Evolutionary conservation across 257 asterid genomes (phyloP), one percentile per base, ranked within the genome.

Genomic region (Penstemon eatonii): DNA sequence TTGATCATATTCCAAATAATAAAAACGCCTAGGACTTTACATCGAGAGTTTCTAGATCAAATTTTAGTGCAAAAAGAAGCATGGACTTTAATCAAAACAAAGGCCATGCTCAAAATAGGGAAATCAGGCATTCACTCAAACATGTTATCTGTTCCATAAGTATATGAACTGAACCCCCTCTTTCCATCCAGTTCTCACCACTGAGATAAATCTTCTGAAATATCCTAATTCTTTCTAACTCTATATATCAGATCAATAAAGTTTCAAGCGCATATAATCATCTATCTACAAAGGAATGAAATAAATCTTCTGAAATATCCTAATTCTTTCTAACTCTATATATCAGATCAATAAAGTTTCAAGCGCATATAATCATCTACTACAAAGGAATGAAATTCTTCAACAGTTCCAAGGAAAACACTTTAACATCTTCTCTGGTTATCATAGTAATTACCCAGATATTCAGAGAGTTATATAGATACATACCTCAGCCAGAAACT

Each of bases 401-500:
- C 25, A 60, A 56, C 65, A 61, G 18, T 56, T 75, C 15, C 40
- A 4, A 51, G 33, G 36, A n/a, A 62, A 53, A 37, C 15, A 67
- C 37, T 25, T 1, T 25, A 0, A 25, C 33, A 25, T 25, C 33
- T 25, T 54, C 57, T n/a, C 41, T 38, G 66, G 44, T 42, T 15
- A 54, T 33, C 13, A 10, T 54, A n/a, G 41, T 41, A 54, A 9
- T 13, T 6, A 9, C 9, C n/a, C 5, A 6, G 9, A 15, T 7
- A 15, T 76, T 25, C 36, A 41, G 56, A 65, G 9, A 72, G 40
- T 11, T 49, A 39, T 50, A 53, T 53, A 70, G 0, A 58, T 10
- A 15, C 50, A 53, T 78, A 90, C 97, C 91, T 93, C 90, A 64
- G 78, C 86, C 45, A 91, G 81, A 79, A 89, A 81, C 73, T 80